Percentiles rank a stretch among this genome's conserved stretches.
Evolutionary conservation across 2,329 filamentous ascomycete genomes (phyloP).

Genomic region (Dothiorella sarmentorum): DNA sequence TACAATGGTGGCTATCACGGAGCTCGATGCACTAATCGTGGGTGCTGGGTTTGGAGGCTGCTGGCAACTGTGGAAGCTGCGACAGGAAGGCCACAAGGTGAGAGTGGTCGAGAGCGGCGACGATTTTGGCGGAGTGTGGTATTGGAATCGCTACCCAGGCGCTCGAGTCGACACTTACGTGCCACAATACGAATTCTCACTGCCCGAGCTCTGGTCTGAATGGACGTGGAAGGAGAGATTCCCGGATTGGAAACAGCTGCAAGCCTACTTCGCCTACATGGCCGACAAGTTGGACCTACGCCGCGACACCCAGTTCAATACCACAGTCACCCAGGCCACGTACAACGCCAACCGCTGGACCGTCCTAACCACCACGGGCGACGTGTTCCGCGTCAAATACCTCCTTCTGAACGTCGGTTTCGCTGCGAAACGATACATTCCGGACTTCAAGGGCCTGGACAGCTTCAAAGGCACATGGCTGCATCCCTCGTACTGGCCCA

Average conservation of each 20-base stretch:
- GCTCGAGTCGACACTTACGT: constrained; percentile 16
- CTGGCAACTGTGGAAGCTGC: constrained; percentile 28
- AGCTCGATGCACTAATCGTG: constrained; percentile 26
- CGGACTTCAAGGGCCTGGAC: constrained; percentile 33
- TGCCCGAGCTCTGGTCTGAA: constrained; percentile 27
- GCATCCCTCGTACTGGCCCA: constrained; percentile 27
- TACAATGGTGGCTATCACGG: background rate
- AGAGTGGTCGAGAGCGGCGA: constrained; percentile 26
- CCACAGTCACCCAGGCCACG: constrained; percentile 31
- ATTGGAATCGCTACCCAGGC: constrained; percentile 31
- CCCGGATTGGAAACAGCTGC: constrained; percentile 32
- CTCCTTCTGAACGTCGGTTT: constrained; percentile 36
- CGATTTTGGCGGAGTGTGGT: constrained; percentile 29
- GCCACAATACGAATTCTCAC: constrained; percentile 31
- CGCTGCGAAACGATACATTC: constrained; percentile 31
- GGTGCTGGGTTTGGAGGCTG: constrained; percentile 30
- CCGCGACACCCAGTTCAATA: constrained; percentile 42
- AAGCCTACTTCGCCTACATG: constrained; percentile 35
- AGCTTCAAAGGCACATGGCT: constrained; percentile 32
- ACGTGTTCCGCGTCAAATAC: constrained; percentile 22
- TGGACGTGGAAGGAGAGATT: constrained; percentile 38
- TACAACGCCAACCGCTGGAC: constrained; percentile 33
- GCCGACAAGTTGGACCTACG: constrained; percentile 33
- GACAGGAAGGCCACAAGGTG: constrained; percentile 26
- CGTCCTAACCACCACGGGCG: constrained; percentile 27